Conservation (phyloP, 768 basidiomycete species). For the Glaciozyma antarctica region DNA sequence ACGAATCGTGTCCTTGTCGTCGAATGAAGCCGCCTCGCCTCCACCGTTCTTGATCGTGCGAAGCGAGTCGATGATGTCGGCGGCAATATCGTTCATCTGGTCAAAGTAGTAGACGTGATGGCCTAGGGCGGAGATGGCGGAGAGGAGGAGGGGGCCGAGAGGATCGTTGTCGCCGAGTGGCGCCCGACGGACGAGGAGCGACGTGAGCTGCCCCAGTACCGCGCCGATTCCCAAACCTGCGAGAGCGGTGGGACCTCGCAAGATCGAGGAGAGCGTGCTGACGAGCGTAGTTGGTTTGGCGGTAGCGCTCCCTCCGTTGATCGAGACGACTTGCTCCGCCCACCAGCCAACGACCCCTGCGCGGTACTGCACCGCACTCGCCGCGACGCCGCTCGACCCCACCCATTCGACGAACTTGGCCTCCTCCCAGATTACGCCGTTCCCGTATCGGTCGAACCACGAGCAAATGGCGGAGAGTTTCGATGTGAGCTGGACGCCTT, state of each 20-base stretch:
- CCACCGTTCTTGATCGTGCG: background rate
- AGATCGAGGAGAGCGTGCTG: background rate
- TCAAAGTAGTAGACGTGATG: slow-evolving; percentile 12
- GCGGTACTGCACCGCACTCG: slow-evolving; percentile 1
- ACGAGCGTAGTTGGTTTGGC: background rate
- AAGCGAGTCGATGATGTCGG: slow-evolving; percentile 6
- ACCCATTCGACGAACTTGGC: slow-evolving; percentile 12
- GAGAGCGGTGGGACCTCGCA: slow-evolving; percentile 1
- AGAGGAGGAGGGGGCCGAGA: background rate
- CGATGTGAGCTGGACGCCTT: slow-evolving; percentile 13
- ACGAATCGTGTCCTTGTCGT: background rate
- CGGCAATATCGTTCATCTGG: slow-evolving; percentile 18
- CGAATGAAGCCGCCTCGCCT: slow-evolving; percentile 3
- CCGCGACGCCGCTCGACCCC: slow-evolving; percentile 6
- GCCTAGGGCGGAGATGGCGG: slow-evolving; percentile 4
- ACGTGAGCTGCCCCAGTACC: background rate
- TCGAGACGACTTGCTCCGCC: slow-evolving; percentile 24
- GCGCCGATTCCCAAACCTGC: slow-evolving; percentile 5
- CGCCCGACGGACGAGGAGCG: slow-evolving; percentile 1
- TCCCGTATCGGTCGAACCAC: slow-evolving; percentile 16
- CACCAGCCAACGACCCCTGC: slow-evolving; percentile 13
- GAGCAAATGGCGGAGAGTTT: slow-evolving; percentile 7
- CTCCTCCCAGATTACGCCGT: slow-evolving; percentile 14
- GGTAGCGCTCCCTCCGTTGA: background rate
- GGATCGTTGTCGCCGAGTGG: background rate